Evolutionary conservation across 148 eudicot species (phyloP), one percentile per base, ranked within the genome.

Genomic region (Heliamphora exappendiculata): DNA sequence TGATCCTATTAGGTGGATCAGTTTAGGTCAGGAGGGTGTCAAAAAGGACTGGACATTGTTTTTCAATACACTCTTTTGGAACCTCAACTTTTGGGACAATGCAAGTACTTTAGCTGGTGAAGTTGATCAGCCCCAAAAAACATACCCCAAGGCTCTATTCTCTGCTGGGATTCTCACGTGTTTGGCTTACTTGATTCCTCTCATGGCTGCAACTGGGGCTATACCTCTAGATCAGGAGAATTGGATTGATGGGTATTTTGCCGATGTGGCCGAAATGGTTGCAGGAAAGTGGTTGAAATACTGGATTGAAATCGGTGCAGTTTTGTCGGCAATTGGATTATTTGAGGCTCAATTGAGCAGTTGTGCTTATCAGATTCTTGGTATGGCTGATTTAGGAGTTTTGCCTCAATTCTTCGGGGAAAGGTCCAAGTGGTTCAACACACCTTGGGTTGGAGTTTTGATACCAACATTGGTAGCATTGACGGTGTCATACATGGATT

Each of bases 31-130:
- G 47, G 42, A 77, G n/a, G n/a, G n/a, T n/a, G n/a, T n/a, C 41
- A 71, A 76, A 72, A 81, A 63, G 19, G 67, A 76, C 51, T 81
- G 83, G 80, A 34, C 75, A 37, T 19, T 74, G 28, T 79, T 39
- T 28, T 76, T 81, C 53, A 81, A 81, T 14, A 70, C 80, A 34
- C 62, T 81, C 12, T 81, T 77, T 24, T 81, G 84, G 78, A 81
- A 81, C 50, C 57, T 81, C 1, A 77, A 81, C 36, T 81, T 77
- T 58, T 81, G 84, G 84, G 84, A 81, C n/a, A 73, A 39, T 34
- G 60, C 34, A 0, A 81, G 84, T 29, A 81, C 84, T 13, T 41
- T 81, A 34, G 84, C 80, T 5, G 84, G 84, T 17, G 84, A 81
- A 68, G 84, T 81, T 5, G 75, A 77, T 2, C 39, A 81, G 2